phyloP scores from a whole-genome alignment of 177 flowering plant species.

The Vitis hybrid region DNA sequence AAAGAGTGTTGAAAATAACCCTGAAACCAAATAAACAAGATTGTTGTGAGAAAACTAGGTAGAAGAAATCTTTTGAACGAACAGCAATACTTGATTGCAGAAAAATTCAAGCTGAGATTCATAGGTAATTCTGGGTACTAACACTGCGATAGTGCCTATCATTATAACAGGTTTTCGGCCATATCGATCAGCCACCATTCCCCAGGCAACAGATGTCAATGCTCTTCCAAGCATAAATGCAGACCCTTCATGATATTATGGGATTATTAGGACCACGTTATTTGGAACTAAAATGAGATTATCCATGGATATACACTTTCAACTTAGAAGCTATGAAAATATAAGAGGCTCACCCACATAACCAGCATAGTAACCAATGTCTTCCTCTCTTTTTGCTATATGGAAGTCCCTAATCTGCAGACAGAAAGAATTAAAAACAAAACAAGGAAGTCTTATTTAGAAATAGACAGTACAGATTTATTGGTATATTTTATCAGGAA shows the following conservation, averaged over 20 bases:
- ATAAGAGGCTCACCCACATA: slow-evolving; percentile 43
- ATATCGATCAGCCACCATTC: slow-evolving; percentile 61
- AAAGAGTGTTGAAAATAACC: slow-evolving; percentile 62
- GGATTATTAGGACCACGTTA: not conserved
- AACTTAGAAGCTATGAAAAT: not conserved
- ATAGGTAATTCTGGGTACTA: slow-evolving; percentile 13
- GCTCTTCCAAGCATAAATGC: slow-evolving; percentile 71
- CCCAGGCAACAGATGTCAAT: slow-evolving; percentile 66
- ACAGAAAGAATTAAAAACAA: not conserved
- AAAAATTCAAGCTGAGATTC: not conserved
- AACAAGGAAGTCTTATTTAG: no score
- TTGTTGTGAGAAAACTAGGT: not conserved
- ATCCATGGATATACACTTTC: not conserved
- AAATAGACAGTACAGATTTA: no score
- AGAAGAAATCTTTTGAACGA: no score
- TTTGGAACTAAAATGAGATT: not conserved
- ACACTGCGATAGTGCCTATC: slow-evolving; percentile 52
- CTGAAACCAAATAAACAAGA: slow-evolving; percentile 21
- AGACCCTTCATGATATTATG: slow-evolving; percentile 35
- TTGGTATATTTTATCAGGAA: no score
- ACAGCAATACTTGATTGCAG: not conserved
- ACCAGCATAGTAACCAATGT: slow-evolving; percentile 64
- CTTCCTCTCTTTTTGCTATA: slow-evolving; percentile 10
- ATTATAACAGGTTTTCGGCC: slow-evolving; percentile 69
- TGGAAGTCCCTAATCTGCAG: slow-evolving; percentile 6